Evolutionary conservation across 495 filamentous ascomycete species (phyloP), one percentile per base, ranked within the genome.

Genomic region (Neurospora africana): DNA sequence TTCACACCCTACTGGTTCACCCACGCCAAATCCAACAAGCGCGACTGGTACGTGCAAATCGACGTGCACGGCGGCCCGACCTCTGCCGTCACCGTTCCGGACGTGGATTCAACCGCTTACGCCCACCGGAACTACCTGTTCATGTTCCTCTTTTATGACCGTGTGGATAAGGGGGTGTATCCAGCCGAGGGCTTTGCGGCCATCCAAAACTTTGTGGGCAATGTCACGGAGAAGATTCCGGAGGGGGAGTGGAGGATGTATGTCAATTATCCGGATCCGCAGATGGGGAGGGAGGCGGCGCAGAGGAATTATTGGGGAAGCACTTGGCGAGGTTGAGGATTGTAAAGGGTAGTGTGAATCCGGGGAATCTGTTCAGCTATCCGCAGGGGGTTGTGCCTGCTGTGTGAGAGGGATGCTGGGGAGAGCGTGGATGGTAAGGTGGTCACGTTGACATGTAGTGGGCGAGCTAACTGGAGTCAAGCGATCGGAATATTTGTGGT

Each of bases 321-420:
- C 89, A 90, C 72, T 79, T 89, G n/a, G 78, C 78, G 4, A 81
- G 80, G 68, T 76, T 91, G 27, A 78, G 86, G 76, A 70, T 76
- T n/a, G 84, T 91, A 58, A 91, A 91, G 82, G 80, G 81, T 2
- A 76, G 72, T 1, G 75, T 88, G 21, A 88, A 91, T 74, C 88
- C 89, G 2, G 72, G 81, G 0, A 84, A 90, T 78, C 58, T 90
- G 23, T 90, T 91, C 65, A 85, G 89, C 69, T 90, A 89, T 74
- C 87, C 88, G 3, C 78, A 81, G 73, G 76, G 77, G 27, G 27
- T 81, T n/a, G 2, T 77, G 30, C 78, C 79, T n/a, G 69, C 68
- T 36, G 23, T 61, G 27, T 53, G 17, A 15, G 11, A 70, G 21
- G 21, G 2, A 27, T 23, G 23, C 5, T 58, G 11, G 13, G 21